Percentiles rank a stretch among this genome's conserved stretches.
These are phyloP conservation scores for Penicillium sp. DNA, from an alignment of 2,329 filamentous ascomycete species.

Conservation along the genomic window DNA sequence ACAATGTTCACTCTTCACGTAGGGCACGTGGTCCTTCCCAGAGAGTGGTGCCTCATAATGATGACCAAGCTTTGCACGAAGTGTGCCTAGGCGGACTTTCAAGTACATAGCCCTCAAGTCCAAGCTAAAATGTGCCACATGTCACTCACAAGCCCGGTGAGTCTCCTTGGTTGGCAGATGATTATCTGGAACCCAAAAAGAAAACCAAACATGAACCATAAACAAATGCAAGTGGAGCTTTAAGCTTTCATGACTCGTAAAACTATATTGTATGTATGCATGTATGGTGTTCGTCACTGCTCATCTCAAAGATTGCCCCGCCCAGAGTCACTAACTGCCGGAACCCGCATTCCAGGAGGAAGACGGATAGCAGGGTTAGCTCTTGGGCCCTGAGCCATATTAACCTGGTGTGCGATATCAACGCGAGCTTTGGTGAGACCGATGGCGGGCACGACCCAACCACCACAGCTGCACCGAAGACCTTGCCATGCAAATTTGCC, in stretches of 20 bases:
- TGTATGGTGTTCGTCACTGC: conserved; percentile 3
- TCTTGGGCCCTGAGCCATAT: conserved; percentile 19
- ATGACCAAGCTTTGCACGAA: not conserved
- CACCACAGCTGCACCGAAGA: conserved; percentile 83
- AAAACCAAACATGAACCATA: not conserved
- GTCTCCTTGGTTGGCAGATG: not conserved
- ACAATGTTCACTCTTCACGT: not conserved
- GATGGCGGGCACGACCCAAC: conserved; percentile 89
- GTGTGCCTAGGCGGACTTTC: not conserved
- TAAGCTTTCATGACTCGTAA: conserved; percentile 18
- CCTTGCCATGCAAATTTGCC: conserved; percentile 97
- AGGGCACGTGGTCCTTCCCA: not conserved
- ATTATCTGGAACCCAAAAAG: not conserved
- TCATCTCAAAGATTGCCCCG: conserved; percentile 26
- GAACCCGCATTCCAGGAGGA: conserved; percentile 37
- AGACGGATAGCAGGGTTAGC: conserved; percentile 36
- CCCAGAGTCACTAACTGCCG: conserved; percentile 14
- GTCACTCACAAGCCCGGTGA: not conserved
- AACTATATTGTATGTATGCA: conserved; percentile 7
- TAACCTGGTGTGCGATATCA: conserved; percentile 61
- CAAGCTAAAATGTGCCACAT: not conserved
- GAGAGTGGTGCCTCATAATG: not conserved
- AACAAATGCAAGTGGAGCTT: not conserved
- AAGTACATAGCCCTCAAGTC: not conserved
- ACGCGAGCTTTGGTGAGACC: conserved; percentile 78